phyloP scores from a whole-genome alignment of 2,329 filamentous ascomycete genomes.

The Bipolaris cookei region DNA sequence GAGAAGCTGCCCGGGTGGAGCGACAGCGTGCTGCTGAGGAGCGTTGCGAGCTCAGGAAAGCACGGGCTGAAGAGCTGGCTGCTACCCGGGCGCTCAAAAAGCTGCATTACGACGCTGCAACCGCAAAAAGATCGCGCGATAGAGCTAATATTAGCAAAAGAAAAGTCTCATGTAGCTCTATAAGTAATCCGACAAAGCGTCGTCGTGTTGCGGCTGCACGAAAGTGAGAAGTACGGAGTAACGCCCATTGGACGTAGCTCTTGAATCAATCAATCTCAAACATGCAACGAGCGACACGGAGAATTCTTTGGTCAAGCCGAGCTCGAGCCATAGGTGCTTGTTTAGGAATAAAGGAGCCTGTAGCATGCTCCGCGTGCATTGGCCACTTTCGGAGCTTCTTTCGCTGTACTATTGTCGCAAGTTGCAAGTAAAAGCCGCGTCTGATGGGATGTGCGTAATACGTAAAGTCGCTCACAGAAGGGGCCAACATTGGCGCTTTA shows the following conservation, averaged over 20 bases:
- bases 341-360: slow-evolving; percentile 1
- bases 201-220: no score
- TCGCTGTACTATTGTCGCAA: slow-evolving; percentile 2
- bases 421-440: background rate
- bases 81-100: no score
- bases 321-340: background rate
- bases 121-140: no score
- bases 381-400: background rate
- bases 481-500: background rate
- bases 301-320: background rate
- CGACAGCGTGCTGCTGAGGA: no score
- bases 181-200: no score
- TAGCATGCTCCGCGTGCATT: slow-evolving; percentile 5
- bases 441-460: background rate
- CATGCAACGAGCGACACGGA: background rate
- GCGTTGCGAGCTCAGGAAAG: no score
- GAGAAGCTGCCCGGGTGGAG: no score
- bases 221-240: no score
- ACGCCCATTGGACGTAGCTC: background rate
- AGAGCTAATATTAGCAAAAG: no score
- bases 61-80: no score
- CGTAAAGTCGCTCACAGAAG: background rate
- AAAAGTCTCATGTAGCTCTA: no score
- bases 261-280: background rate
- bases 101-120: no score